Percentiles rank a stretch among this genome's conserved stretches.
Conservation (phyloP, 1,284 basidiomycete genomes). For the Cryptococcus sp. region DNA sequence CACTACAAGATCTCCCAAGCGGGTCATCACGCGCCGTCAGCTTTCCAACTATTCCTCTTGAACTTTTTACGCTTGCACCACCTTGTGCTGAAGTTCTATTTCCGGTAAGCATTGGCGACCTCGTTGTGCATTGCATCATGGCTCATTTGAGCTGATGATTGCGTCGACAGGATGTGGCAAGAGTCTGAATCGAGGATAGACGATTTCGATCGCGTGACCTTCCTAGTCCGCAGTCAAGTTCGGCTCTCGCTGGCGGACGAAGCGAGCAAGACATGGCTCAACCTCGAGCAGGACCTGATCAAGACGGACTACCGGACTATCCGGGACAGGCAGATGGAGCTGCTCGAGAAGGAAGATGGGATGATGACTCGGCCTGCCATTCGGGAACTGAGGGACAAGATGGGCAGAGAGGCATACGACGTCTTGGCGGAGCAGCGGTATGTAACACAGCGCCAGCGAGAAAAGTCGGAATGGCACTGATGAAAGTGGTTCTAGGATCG, state of each 20-base stretch:
- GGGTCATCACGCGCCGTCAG: slow-evolving; percentile 59
- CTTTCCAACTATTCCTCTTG: slow-evolving; percentile 87
- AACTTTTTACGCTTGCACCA: slow-evolving; percentile 82
- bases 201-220: slow-evolving; percentile 80
- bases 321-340: slow-evolving; percentile 89
- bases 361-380: slow-evolving; percentile 80
- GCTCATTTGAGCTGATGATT: not conserved
- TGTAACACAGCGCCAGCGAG: slow-evolving; percentile 7
- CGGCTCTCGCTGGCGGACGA: slow-evolving; percentile 77
- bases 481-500: slow-evolving; percentile 25
- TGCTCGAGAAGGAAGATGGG: slow-evolving; percentile 89
- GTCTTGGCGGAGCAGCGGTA: slow-evolving; percentile 84
- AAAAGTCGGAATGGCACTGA: not conserved
- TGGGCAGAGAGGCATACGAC: slow-evolving; percentile 89
- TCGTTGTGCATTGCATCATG: not conserved
- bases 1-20: slow-evolving; percentile 57
- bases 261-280: slow-evolving; percentile 76
- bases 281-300: slow-evolving; percentile 81
- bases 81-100: slow-evolving; percentile 82
- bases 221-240: slow-evolving; percentile 83
- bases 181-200: slow-evolving; percentile 79
- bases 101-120: slow-evolving; percentile 57
- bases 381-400: slow-evolving; percentile 79
- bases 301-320: slow-evolving; percentile 84
- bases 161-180: slow-evolving; percentile 71